phyloP scores from a whole-genome alignment of 768 basidiomycete genomes.

The Myochromella boudieri region DNA sequence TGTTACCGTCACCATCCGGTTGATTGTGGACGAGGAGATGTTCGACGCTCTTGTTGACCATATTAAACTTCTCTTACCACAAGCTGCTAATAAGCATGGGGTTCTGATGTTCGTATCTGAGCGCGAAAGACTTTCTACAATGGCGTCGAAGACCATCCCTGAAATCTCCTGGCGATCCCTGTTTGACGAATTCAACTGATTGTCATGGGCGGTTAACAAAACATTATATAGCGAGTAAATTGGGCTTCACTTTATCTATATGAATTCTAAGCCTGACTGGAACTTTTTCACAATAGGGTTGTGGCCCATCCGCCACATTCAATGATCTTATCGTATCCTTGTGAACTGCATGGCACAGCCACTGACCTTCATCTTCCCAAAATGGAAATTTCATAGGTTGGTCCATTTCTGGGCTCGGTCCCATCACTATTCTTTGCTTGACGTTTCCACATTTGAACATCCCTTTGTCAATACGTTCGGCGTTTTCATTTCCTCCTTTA shows the following conservation, averaged over 20 bases:
- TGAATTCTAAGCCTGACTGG: too few species aligned
- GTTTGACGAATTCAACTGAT: too few species aligned
- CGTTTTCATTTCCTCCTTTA: background rate
- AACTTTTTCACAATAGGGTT: too few species aligned
- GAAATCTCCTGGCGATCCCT: background rate
- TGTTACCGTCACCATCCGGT: background rate
- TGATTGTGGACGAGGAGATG: background rate
- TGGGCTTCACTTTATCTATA: too few species aligned
- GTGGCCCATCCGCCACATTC: too few species aligned
- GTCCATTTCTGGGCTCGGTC: conserved; percentile 16
- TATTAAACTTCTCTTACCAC: background rate
- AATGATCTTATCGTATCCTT: too few species aligned
- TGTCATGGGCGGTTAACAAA: too few species aligned
- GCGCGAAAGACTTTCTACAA: background rate
- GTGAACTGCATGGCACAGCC: too few species aligned
- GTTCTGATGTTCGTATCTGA: background rate
- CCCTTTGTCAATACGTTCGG: conserved; percentile 22
- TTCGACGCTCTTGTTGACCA: background rate
- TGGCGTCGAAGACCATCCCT: background rate
- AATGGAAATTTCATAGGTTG: conserved; percentile 20
- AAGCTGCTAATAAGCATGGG: background rate
- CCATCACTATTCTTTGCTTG: conserved; percentile 8
- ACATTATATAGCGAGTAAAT: too few species aligned
- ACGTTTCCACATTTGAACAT: conserved; percentile 24
- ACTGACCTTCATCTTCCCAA: conserved; percentile 13